Conservation (phyloP, 2,329 filamentous ascomycete species). For the Tricladium varicosporioides region DNA sequence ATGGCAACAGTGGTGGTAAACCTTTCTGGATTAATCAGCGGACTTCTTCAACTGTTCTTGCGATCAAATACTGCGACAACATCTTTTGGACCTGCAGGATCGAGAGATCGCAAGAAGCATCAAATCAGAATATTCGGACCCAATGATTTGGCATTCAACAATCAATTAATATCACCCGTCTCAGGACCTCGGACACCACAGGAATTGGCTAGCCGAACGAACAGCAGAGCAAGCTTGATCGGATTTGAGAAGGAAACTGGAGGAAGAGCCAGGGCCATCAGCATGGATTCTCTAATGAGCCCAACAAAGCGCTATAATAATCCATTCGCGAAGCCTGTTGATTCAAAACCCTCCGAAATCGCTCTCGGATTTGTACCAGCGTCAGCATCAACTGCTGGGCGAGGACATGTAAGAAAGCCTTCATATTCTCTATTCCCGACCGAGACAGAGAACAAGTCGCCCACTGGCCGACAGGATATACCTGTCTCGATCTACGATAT, state of each 20-base stretch:
- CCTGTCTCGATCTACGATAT: constrained; percentile 32
- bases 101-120: constrained; percentile 47
- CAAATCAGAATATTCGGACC: constrained; percentile 47
- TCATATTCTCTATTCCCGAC: constrained; percentile 33
- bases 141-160: constrained; percentile 34
- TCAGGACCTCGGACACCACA: constrained; percentile 19
- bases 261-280: constrained; percentile 13
- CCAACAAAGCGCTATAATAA: constrained; percentile 9
- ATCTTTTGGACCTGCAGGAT: constrained; percentile 50
- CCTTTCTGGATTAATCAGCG: constrained; percentile 62
- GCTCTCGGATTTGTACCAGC: neutral
- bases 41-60: constrained; percentile 65
- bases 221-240: constrained; percentile 25
- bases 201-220: constrained; percentile 15
- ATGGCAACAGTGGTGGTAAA: constrained; percentile 65
- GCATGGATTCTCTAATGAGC: constrained; percentile 23
- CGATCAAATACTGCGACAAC: constrained; percentile 59
- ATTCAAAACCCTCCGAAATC: neutral
- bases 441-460: constrained; percentile 11
- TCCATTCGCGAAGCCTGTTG: neutral
- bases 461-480: constrained; percentile 9
- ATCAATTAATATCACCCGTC: constrained; percentile 30
- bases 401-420: constrained; percentile 22
- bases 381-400: constrained; percentile 1
- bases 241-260: constrained; percentile 23